These are phyloP conservation scores for Backusella psychrophila DNA, from an alignment of 192 early-diverging fungal species.

Conservation along the genomic window DNA sequence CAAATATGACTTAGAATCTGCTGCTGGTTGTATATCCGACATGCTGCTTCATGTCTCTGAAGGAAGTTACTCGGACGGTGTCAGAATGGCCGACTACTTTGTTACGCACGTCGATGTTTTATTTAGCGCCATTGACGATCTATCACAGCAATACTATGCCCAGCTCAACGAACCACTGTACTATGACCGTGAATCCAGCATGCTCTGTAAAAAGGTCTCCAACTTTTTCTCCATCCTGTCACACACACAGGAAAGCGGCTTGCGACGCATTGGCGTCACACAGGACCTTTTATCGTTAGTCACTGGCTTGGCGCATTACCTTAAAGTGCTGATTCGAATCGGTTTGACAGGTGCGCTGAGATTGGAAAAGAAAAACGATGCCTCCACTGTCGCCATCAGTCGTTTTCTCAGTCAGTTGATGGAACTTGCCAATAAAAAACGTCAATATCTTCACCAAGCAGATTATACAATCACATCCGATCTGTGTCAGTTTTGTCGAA, in stretches of 20 bases:
- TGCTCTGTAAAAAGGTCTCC: conserved; percentile 90
- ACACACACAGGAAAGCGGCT: conserved; percentile 65
- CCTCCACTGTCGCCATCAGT: conserved; percentile 43
- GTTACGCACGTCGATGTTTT: conserved; percentile 84
- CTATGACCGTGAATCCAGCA: conserved; percentile 84
- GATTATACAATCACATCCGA: conserved; percentile 64
- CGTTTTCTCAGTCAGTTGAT: conserved; percentile 76
- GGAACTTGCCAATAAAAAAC: conserved; percentile 47
- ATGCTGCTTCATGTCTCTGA: conserved; percentile 83
- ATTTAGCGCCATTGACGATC: conserved; percentile 76
- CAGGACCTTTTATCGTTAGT: conserved; percentile 88
- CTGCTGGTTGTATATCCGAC: conserved; percentile 87
- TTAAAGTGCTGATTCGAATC: conserved; percentile 89
- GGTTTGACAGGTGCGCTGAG: conserved; percentile 89
- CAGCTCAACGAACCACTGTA: conserved; percentile 46
- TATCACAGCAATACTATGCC: conserved; percentile 54
- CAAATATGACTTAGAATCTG: conserved; percentile 53
- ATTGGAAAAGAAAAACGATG: conserved; percentile 36
- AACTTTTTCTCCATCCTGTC: conserved; percentile 92
- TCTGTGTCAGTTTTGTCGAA: conserved; percentile 73
- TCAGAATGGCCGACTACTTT: conserved; percentile 73
- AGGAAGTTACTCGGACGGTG: conserved; percentile 67
- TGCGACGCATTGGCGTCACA: conserved; percentile 62
- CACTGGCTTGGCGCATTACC: conserved; percentile 86
- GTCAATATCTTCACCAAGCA: neutral